Evolutionary conservation across 2,329 filamentous ascomycete genomes (phyloP).

Genomic region (Colletotrichum karsti): DNA sequence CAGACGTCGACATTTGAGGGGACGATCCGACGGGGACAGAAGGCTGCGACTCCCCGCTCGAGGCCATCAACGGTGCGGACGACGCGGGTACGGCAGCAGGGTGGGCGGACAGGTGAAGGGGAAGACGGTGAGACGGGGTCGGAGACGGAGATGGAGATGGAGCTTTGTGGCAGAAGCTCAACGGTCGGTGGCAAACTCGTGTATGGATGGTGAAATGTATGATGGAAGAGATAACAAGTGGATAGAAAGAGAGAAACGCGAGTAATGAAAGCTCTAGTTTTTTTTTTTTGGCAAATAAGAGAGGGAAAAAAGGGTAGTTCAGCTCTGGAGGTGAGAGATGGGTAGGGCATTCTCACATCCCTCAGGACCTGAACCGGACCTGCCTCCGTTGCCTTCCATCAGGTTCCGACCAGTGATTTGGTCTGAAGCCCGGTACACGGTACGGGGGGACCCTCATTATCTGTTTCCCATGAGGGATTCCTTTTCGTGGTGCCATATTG

Average conservation of each 20-base stretch:
- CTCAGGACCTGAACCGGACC: constrained; percentile 2
- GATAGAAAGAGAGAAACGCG: background rate
- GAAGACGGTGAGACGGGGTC: background rate
- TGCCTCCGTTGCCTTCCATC: constrained; percentile 16
- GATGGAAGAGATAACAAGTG: background rate
- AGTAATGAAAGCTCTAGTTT: background rate
- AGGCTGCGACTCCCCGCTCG: background rate
- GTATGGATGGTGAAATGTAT: background rate
- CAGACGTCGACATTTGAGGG: constrained; percentile 1
- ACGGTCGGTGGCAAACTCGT: background rate
- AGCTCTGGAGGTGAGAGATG: background rate
- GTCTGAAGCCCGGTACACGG: background rate
- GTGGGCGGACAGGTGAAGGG: background rate
- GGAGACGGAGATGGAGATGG: background rate
- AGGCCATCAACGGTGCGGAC: background rate
- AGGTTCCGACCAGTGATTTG: constrained; percentile 11
- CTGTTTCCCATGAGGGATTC: background rate
- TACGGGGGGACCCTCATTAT: no score
- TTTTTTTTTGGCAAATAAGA: no score
- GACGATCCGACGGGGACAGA: background rate
- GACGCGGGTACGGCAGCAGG: background rate
- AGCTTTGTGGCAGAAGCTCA: background rate
- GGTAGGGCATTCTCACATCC: background rate
- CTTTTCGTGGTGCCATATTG: background rate
- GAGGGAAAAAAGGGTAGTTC: no score